Percentiles rank a stretch among this genome's conserved stretches.
Evolutionary conservation across 805 yeast species (phyloP).

Genomic region (Candida gorgasii): DNA sequence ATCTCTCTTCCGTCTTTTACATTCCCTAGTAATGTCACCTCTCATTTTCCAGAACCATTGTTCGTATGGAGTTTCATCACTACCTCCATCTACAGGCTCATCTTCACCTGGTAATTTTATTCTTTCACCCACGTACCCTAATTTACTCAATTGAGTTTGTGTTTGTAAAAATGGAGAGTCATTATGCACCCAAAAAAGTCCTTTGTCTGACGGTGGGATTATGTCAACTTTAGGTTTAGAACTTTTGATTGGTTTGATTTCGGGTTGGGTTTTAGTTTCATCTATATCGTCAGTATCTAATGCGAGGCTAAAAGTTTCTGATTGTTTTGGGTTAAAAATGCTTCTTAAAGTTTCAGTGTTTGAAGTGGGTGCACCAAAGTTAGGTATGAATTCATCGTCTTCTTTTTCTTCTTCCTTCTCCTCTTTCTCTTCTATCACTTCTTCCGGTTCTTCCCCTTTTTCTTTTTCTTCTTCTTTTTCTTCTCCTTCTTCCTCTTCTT

Average conservation of each 20-base stretch:
- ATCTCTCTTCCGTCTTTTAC: slow-evolving; percentile 76
- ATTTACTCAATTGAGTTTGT: slow-evolving; percentile 73
- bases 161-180: slow-evolving; percentile 86
- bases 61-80: slow-evolving; percentile 56
- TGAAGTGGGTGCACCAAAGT: slow-evolving; percentile 41
- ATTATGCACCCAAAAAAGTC: slow-evolving; percentile 78
- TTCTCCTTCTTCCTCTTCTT: slow-evolving; percentile 10
- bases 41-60: slow-evolving; percentile 80
- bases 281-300: slow-evolving; percentile 46
- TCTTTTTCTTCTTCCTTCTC: slow-evolving; percentile 7
- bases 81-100: slow-evolving; percentile 18
- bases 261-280: slow-evolving; percentile 24
- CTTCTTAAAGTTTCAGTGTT: slow-evolving; percentile 63
- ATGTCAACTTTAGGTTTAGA: slow-evolving; percentile 3
- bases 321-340: slow-evolving; percentile 48
- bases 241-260: slow-evolving; percentile 28
- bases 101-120: slow-evolving; percentile 39
- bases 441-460: slow-evolving; percentile 6
- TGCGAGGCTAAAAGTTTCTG: slow-evolving; percentile 41
- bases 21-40: slow-evolving; percentile 74
- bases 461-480: slow-evolving; percentile 5
- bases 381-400: slow-evolving; percentile 55
- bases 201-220: slow-evolving; percentile 22
- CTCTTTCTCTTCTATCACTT: slow-evolving; percentile 13
- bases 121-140: slow-evolving; percentile 38